These are phyloP conservation scores for Cladosporium sp. DNA, from an alignment of 2,329 filamentous ascomycete genomes.

Conservation along the genomic window DNA sequence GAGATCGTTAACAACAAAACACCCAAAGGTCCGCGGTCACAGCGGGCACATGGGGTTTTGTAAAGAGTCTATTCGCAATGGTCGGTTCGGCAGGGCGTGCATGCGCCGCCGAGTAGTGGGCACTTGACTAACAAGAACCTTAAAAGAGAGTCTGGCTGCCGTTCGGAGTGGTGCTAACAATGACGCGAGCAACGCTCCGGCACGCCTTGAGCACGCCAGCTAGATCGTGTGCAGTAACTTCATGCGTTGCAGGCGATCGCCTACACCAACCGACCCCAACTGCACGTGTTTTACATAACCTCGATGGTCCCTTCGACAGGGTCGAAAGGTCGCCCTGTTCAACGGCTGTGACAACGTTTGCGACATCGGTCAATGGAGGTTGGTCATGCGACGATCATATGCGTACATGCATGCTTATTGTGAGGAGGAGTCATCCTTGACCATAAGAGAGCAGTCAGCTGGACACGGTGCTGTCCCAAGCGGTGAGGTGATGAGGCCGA, in stretches of 20 bases:
- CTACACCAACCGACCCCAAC: background rate
- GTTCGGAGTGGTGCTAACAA: background rate
- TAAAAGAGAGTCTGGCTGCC: conserved; percentile 7
- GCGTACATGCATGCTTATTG: background rate
- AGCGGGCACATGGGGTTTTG: conserved; percentile 8
- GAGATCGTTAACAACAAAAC: background rate
- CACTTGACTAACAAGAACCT: conserved; percentile 11
- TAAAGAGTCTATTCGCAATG: conserved; percentile 11
- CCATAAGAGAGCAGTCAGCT: conserved; percentile 3
- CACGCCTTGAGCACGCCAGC: background rate
- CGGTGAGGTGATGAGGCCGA: background rate
- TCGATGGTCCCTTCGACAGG: background rate
- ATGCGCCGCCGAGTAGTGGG: background rate
- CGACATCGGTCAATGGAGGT: background rate
- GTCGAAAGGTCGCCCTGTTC: background rate
- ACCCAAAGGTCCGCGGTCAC: background rate
- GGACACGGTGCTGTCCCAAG: background rate
- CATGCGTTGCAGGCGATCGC: conserved; percentile 7
- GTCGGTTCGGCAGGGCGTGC: conserved; percentile 9
- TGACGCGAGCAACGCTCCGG: conserved; percentile 9
- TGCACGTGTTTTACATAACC: background rate
- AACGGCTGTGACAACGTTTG: background rate
- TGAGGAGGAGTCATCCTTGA: conserved; percentile 2
- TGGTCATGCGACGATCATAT: background rate
- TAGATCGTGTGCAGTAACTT: conserved; percentile 10